Percentiles rank a stretch among this genome's conserved stretches.
Conservation (phyloP, 2,329 filamentous ascomycete genomes). For the Fusarium citri region DNA sequence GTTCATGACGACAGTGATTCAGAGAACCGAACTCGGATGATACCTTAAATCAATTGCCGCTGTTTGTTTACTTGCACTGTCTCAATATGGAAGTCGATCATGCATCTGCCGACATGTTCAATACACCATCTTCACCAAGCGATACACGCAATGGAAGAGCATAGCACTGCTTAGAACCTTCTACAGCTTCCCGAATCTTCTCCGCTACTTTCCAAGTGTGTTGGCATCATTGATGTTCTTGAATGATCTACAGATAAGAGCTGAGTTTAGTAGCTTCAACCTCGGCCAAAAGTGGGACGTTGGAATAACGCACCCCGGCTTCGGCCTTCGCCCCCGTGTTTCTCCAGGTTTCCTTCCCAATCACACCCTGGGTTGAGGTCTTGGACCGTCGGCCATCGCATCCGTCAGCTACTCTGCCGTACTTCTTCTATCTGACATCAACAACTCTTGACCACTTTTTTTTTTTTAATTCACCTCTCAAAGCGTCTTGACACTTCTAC, state of each 20-base stretch:
- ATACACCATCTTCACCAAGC: background rate
- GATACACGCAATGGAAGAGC: constrained; percentile 1
- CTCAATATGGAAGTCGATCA: constrained; percentile 1
- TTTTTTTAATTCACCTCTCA: constrained; percentile 6
- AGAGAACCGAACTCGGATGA: background rate
- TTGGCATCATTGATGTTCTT: constrained; percentile 19
- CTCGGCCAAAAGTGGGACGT: constrained; percentile 43
- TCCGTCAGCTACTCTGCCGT: too few relatives aligned
- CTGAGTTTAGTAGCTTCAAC: constrained; percentile 24
- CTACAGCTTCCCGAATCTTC: constrained; percentile 27
- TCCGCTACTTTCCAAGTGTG: background rate
- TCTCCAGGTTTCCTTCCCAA: constrained; percentile 45
- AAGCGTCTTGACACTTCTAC: background rate
- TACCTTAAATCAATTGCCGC: background rate
- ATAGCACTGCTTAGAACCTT: constrained; percentile 25
- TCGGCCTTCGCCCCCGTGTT: constrained; percentile 44
- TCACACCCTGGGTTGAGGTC: constrained; percentile 17
- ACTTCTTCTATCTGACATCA: too few relatives aligned
- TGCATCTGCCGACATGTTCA: constrained; percentile 11
- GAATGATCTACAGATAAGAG: constrained; percentile 8
- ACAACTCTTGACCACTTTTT: constrained; percentile 17
- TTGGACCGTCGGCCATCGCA: constrained; percentile 24
- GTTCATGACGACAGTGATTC: background rate
- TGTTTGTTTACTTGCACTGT: background rate
- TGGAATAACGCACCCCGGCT: constrained; percentile 36